Percentiles rank a stretch among this genome's conserved stretches.
phyloP scores from a whole-genome alignment of 495 filamentous ascomycete genomes.

The Podospora appendiculata region DNA sequence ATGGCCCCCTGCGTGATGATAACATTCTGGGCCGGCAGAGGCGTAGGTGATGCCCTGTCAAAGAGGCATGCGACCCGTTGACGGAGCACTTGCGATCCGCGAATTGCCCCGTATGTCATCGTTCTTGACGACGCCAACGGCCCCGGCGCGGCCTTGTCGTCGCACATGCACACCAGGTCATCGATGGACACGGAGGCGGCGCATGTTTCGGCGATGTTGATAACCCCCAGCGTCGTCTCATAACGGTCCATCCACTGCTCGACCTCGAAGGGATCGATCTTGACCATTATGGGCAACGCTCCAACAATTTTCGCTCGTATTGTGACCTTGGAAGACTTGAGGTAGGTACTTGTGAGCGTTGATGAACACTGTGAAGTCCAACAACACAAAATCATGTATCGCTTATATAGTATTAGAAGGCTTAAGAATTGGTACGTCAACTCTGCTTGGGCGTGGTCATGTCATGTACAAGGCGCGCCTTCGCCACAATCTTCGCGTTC shows the following conservation, averaged over 20 bases:
- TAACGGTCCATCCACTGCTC: constrained; percentile 94
- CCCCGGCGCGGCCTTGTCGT: constrained; percentile 35
- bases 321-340: no score
- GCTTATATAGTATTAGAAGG: no score
- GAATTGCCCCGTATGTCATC: constrained; percentile 28
- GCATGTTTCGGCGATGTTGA: constrained; percentile 87
- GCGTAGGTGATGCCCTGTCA: constrained; percentile 7
- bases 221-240: constrained; percentile 59
- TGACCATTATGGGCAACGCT: constrained; percentile 47
- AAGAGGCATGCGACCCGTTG: constrained; percentile 18
- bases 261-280: constrained; percentile 64
- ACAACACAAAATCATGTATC: no score
- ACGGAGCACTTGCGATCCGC: constrained; percentile 19
- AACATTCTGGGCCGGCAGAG: constrained; percentile 48
- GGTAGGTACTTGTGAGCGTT: no score
- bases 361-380: no score
- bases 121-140: constrained; percentile 40
- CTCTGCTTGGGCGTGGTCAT: no score
- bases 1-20: constrained; percentile 79
- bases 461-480: no score
- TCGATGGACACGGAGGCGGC: constrained; percentile 72
- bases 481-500: no score
- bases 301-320: neutral
- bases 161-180: constrained; percentile 59
- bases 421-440: no score